Evolutionary conservation across 1,284 basidiomycete genomes (phyloP).

Genomic region (Cutaneotrichosporon mucoides): DNA sequence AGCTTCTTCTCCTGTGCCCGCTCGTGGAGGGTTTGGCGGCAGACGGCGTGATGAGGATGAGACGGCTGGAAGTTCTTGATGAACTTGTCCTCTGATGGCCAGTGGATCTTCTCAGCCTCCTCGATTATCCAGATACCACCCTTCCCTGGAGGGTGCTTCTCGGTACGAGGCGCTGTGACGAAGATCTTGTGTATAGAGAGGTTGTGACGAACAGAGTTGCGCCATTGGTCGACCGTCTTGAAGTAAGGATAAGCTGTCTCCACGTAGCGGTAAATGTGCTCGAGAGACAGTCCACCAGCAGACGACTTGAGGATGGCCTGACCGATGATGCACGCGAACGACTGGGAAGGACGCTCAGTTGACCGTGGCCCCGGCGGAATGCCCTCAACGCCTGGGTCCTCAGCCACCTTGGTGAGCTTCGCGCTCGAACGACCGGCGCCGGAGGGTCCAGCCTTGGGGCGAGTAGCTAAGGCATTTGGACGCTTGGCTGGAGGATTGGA

Average conservation of each 20-base stretch:
- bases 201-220: constrained; percentile 84
- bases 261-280: constrained; percentile 95
- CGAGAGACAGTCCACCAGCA: constrained; percentile 78
- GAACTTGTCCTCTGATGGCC: constrained; percentile 44
- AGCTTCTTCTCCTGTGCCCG: constrained; percentile 36
- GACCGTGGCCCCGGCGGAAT: constrained; percentile 80
- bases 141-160: constrained; percentile 46
- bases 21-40: constrained; percentile 44
- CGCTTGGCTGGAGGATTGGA: constrained; percentile 1
- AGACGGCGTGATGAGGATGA: constrained; percentile 39
- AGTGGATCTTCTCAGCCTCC: constrained; percentile 44
- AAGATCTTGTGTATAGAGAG: constrained; percentile 82
- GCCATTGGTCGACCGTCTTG: constrained; percentile 88
- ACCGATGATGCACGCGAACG: constrained; percentile 93
- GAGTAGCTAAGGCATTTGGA: neutral
- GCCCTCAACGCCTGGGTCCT: constrained; percentile 47
- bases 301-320: constrained; percentile 85
- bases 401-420: constrained; percentile 43
- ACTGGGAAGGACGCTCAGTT: constrained; percentile 68
- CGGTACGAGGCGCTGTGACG: constrained; percentile 53
- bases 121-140: constrained; percentile 50
- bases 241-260: constrained; percentile 90
- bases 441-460: neutral
- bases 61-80: constrained; percentile 44
- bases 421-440: constrained; percentile 27